Base-by-base conservation (phyloP, 352 stramenopile species). In the Pythium monospermum region DNA sequence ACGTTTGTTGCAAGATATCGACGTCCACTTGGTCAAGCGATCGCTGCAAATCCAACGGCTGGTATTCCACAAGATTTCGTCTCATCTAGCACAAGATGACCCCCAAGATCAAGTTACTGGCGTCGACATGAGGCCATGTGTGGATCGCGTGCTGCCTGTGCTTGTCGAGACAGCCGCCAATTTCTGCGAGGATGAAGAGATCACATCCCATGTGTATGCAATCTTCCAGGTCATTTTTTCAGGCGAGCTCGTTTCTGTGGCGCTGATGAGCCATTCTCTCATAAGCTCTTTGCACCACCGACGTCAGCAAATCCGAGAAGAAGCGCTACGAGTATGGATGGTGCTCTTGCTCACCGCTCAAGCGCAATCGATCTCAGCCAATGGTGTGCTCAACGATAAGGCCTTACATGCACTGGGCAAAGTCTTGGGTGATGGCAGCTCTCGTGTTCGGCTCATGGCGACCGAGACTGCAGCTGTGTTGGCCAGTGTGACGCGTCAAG, bases 1-100 rank as follows among this genome's bases (percentile, higher is more conserved):
- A 2, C 66, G 67, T 15, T 57, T 91, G 32, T 59, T 83, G n/a
- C 73, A 85, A 53, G 76, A 88, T 44, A 68, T 79, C 6, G 76
- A 90, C 31, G 59, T 74, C 6, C 75, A 85, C 47, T 44, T 90
- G 10, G 74, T 87, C 11, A 87, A 90, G 42, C 66, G 77, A 43
- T 63, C 76, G 15, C 49, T 87, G 15, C 74, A 90, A 46, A 83
- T 86, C 19, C 71, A 52, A 1, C 64, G 83, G 2, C 33, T 80
- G 27, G 33, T 83, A 11, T 86, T 85, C 22, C 49, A 66, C 40
- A 83, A 85, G 42, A 25, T 86, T 19, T 55, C 39, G 27, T 38
- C 55, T 15, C n/a, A n/a, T n/a, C n/a, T n/a, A n/a, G n/a, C n/a
- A n/a, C n/a, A 23, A 10, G 43, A 31, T 6, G 33, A 69, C 8